Evolutionary conservation across 2,329 filamentous ascomycete species (phyloP).

Genomic region (Botrytis pseudocinerea): DNA sequence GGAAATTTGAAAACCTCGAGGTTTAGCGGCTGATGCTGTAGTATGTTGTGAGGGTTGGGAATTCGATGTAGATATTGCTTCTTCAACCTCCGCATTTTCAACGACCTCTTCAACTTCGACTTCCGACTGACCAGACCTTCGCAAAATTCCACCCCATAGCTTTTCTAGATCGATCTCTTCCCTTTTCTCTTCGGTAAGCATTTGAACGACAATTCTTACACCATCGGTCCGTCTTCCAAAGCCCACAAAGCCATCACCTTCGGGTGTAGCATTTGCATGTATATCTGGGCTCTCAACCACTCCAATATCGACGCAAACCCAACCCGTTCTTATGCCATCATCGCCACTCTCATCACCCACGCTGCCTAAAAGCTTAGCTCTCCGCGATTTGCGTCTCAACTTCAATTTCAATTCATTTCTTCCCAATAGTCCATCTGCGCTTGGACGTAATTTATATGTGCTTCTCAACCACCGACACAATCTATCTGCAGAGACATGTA

Average conservation of each 20-base stretch:
- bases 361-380: slow-evolving; percentile 78
- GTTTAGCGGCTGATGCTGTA: background rate
- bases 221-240: slow-evolving; percentile 65
- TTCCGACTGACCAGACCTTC: slow-evolving; percentile 27
- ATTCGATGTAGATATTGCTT: background rate
- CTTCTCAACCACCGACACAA: slow-evolving; percentile 82
- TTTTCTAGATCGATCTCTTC: slow-evolving; percentile 66
- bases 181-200: slow-evolving; percentile 71
- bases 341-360: slow-evolving; percentile 63
- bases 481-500: slow-evolving; percentile 88
- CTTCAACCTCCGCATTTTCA: background rate
- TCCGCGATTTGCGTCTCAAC: slow-evolving; percentile 74
- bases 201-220: slow-evolving; percentile 66
- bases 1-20: slow-evolving; percentile 20
- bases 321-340: slow-evolving; percentile 87
- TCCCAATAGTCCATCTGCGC: slow-evolving; percentile 85
- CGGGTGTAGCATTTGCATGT: slow-evolving; percentile 45
- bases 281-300: slow-evolving; percentile 59
- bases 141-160: slow-evolving; percentile 51
- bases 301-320: slow-evolving; percentile 92
- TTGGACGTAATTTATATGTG: slow-evolving; percentile 69
- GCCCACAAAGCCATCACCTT: slow-evolving; percentile 65
- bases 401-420: slow-evolving; percentile 90
- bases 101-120: slow-evolving; percentile 16
- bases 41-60: background rate